Conservation (phyloP, 2,329 filamentous ascomycete genomes). For the Emergomyces orientalis region DNA sequence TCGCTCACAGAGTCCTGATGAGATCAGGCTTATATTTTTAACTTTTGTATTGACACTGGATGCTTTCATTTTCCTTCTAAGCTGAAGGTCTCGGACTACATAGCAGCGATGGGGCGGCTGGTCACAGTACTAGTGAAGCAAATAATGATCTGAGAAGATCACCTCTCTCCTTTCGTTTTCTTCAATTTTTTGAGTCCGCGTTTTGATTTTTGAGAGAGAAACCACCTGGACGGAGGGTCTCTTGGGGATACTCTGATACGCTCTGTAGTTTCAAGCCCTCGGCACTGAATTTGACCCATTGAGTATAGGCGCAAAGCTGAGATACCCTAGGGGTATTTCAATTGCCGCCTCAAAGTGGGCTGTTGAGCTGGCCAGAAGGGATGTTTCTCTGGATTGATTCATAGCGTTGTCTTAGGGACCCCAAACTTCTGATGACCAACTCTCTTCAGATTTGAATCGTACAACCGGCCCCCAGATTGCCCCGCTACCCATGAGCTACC, state of each 20-base stretch:
- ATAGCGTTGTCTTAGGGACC: background rate
- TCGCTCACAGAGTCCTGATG: background rate
- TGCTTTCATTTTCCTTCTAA: background rate
- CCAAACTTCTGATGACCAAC: background rate
- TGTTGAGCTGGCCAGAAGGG: too few relatives aligned
- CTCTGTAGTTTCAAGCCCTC: background rate
- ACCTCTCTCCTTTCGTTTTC: background rate
- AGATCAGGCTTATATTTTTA: background rate
- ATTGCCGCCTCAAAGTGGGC: too few relatives aligned
- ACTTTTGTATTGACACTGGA: background rate
- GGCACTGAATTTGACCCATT: background rate
- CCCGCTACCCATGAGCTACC: background rate
- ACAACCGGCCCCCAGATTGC: too few relatives aligned
- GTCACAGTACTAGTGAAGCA: background rate
- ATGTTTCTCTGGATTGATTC: too few relatives aligned
- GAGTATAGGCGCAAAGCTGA: too few relatives aligned
- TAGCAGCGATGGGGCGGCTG: too few relatives aligned
- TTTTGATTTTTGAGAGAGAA: background rate
- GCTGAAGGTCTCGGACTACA: too few relatives aligned
- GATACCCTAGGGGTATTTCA: too few relatives aligned
- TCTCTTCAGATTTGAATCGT: background rate
- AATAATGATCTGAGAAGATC: background rate
- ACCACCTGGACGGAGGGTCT: background rate
- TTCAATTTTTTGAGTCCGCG: background rate
- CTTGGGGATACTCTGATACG: background rate